Percentiles rank a stretch among this genome's conserved stretches.
These are phyloP conservation scores for Aspergillus conjunctus DNA, from an alignment of 495 filamentous ascomycete genomes.

Conservation along the genomic window DNA sequence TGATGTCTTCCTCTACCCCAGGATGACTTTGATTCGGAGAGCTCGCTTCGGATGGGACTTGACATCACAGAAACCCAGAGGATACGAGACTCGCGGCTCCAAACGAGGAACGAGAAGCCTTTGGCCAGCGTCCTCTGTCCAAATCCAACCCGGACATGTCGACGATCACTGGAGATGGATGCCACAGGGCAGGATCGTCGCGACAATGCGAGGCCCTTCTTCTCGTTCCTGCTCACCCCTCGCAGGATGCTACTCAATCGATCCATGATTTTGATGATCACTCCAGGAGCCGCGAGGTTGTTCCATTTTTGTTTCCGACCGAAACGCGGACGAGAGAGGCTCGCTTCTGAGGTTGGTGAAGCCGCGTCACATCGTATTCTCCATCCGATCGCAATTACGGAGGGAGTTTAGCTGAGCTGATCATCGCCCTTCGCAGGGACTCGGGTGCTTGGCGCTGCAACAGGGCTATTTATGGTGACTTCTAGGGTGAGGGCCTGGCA, in stretches of 20 bases:
- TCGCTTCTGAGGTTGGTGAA: not conserved
- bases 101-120: too few relatives aligned
- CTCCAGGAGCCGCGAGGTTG: not conserved
- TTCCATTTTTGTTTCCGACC: not conserved
- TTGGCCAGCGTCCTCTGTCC: too few relatives aligned
- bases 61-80: too few relatives aligned
- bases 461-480: not conserved
- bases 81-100: too few relatives aligned
- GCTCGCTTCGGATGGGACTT: too few relatives aligned
- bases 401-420: not conserved
- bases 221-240: not conserved
- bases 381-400: not conserved
- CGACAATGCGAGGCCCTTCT: not conserved
- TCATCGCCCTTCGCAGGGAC: not conserved
- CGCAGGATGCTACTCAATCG: not conserved
- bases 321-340: not conserved
- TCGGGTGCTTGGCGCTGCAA: not conserved
- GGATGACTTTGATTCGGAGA: too few relatives aligned
- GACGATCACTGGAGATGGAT: not conserved
- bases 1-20: too few relatives aligned
- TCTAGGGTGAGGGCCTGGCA: not conserved
- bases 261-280: not conserved
- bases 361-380: not conserved
- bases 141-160: too few relatives aligned
- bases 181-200: not conserved